Evolutionary conservation across 2,329 filamentous ascomycete species (phyloP), one percentile per base, ranked within the genome.

Genomic region (Tolypocladium amazonense): DNA sequence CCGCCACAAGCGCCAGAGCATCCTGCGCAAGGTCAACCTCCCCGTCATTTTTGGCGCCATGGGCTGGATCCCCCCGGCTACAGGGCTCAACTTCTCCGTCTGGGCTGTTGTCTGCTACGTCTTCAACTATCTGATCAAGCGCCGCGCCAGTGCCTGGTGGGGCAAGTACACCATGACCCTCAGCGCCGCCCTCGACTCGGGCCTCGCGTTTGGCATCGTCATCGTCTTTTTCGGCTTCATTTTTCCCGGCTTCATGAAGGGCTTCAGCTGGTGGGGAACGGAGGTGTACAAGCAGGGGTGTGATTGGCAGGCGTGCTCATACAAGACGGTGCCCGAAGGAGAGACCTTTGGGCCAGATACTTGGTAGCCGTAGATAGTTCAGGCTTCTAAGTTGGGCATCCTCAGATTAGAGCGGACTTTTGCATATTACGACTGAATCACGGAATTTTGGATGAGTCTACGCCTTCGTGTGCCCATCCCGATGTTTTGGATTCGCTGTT

Each of bases 91-190:
- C 72, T 96, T 94, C 70, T 90, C 86, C 1, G 88, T 93, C 52
- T 95, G 91, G 90, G 89, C 87, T 0, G 75, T 94, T 9, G 89
- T 95, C 18, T 94, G 89, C 75, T 95, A 88, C 72, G 66, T 90
- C 52, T 96, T 96, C 79, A 95, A 95, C 71, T 87, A 88, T 70
- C 73, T 88, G 62, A 81, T 95, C 68, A 85, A 87, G 69, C 83
- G 83, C 41, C 79, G 87, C 27, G 87, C 84, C 33, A 79, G 79
- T 37, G 86, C 84, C 1, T 96, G 91, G 91, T 95, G 91, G 91
- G 85, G 85, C 56, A 94, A 95, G 73, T 95, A 95, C 72, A 93
- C 89, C 47, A 94, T 95, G 89, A 92, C 90, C 4, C 77, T 95
- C 58, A 90, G 87, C 60, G 90, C 90, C 0, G 91, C 89, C 1